Conservation (phyloP, 169 alveolate species). For the Plasmodium yoelii region DNA sequence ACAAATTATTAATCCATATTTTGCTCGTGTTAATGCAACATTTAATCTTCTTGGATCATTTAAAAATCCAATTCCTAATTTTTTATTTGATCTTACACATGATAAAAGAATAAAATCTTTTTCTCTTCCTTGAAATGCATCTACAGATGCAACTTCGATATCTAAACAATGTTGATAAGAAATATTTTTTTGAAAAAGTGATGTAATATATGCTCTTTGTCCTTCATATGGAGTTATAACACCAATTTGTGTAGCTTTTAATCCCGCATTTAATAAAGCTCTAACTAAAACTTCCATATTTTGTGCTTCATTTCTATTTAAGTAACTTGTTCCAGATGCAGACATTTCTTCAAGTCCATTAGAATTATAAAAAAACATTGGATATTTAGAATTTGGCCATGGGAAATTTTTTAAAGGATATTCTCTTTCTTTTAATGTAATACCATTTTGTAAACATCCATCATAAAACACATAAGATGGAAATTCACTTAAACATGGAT, state of each 20-base stretch:
- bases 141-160: constrained; percentile 88
- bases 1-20: constrained; percentile 90
- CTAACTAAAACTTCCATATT: constrained; percentile 81
- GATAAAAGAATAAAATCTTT: constrained; percentile 92
- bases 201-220: constrained; percentile 90
- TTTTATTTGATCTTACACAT: constrained; percentile 90
- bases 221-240: constrained; percentile 97
- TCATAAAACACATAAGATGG: constrained; percentile 95
- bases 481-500: constrained; percentile 94
- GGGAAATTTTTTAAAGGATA: constrained; percentile 82
- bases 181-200: constrained; percentile 80
- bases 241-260: constrained; percentile 90
- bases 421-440: constrained; percentile 91
- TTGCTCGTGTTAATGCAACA: constrained; percentile 95
- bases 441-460: constrained; percentile 94
- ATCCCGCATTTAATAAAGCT: constrained; percentile 76
- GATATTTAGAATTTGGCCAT: constrained; percentile 91
- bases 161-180: constrained; percentile 81
- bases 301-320: constrained; percentile 84
- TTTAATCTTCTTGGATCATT: constrained; percentile 95
- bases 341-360: constrained; percentile 88
- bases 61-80: constrained; percentile 89
- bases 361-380: constrained; percentile 87
- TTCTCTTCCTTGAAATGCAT: constrained; percentile 94
- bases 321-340: constrained; percentile 84